A percentile compares a stretch with the other conserved stretches of the same genome.
Conservation (phyloP, 129 eudicot species). For the Daucus carota region DH1_v3.0 NC_030387.2:33331001-33331500, state of each 20-base stretch:
- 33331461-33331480: too few relatives aligned
- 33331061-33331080: not conserved
- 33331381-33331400: constrained; percentile 34
- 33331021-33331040: not conserved
- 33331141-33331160: not conserved
- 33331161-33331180: constrained; percentile 9
- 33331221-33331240: constrained; percentile 50
- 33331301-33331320: constrained; percentile 17
- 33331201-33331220: constrained; percentile 67
- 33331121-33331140: constrained; percentile 4
- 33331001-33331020: not conserved
- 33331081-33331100: constrained; percentile 39
- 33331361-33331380: constrained; percentile 37
- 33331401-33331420: constrained; percentile 63
- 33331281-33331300: constrained; percentile 4
- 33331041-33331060: not conserved
- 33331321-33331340: constrained; percentile 43
- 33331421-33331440: constrained; percentile 50
- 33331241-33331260: constrained; percentile 20
- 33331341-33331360: constrained; percentile 51
- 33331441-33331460: constrained; percentile 21
- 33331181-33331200: constrained; percentile 26
- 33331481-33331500: not conserved
- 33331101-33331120: constrained; percentile 21
- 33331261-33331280: constrained; percentile 10